Evolutionary conservation across 352 stramenopile species (phyloP).

Genomic region (Hyaloperonospora arabidopsidis): DNA sequence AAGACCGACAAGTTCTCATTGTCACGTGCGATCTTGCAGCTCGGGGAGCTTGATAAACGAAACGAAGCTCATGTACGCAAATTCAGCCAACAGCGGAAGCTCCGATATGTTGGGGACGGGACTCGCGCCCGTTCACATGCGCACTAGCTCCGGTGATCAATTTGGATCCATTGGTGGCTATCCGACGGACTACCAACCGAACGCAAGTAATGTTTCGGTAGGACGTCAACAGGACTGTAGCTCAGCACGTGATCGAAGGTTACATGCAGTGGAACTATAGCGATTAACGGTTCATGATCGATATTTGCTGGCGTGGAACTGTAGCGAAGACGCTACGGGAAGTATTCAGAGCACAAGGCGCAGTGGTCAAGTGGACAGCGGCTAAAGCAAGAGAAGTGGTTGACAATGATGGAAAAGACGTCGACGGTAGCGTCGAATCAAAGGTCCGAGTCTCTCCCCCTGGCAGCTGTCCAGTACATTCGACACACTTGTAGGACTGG

Average conservation of each 20-base stretch:
- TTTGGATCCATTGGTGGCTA: slow-evolving; percentile 1
- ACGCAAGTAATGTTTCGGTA: slow-evolving; percentile 2
- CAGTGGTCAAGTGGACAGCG: no score
- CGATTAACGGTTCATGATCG: background rate
- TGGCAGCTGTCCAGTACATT: no score
- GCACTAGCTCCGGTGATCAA: slow-evolving; percentile 21
- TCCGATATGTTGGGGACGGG: slow-evolving; percentile 25
- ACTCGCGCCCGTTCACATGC: slow-evolving; percentile 21
- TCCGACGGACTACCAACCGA: slow-evolving; percentile 6
- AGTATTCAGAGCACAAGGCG: background rate
- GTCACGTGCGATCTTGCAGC: slow-evolving; percentile 12
- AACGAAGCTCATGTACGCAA: slow-evolving; percentile 25
- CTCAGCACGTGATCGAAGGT: slow-evolving; percentile 21
- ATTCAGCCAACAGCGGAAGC: slow-evolving; percentile 22
- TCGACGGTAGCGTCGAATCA: slow-evolving; percentile 24
- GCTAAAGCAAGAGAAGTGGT: background rate
- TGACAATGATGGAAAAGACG: slow-evolving; percentile 7
- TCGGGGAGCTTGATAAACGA: slow-evolving; percentile 23
- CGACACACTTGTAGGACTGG: background rate
- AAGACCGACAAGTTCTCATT: slow-evolving; percentile 5
- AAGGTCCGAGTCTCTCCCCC: background rate
- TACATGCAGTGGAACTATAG: slow-evolving; percentile 32
- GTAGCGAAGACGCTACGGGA: background rate
- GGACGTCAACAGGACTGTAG: slow-evolving; percentile 19
- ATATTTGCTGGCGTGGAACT: background rate